phyloP scores from a whole-genome alignment of 352 stramenopile species.

The Pythium guiyangense region DNA sequence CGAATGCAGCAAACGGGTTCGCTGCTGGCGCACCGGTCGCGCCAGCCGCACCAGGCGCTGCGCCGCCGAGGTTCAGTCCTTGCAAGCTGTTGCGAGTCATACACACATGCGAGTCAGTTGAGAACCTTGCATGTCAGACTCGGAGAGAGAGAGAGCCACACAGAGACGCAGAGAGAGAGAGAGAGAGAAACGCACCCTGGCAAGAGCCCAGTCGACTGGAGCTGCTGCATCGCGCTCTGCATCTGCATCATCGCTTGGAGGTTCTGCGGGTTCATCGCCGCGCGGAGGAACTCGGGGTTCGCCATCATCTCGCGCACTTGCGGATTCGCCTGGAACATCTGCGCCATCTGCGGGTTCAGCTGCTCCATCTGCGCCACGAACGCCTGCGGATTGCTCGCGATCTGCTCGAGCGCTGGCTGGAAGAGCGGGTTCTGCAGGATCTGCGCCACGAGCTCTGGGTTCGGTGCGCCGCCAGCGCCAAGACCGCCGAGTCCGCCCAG shows the following conservation, averaged over 20 bases:
- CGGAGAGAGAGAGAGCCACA: too few species aligned
- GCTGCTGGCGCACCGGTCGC: slow-evolving; percentile 15
- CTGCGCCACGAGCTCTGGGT: slow-evolving; percentile 74
- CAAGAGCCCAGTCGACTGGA: slow-evolving; percentile 64
- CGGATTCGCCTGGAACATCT: slow-evolving; percentile 85
- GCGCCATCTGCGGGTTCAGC: slow-evolving; percentile 88
- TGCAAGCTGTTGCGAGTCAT: slow-evolving; percentile 56
- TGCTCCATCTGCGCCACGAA: slow-evolving; percentile 85
- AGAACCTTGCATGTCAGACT: too few species aligned
- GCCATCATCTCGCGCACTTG: slow-evolving; percentile 88
- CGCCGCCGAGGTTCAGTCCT: slow-evolving; percentile 36
- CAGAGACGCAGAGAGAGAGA: too few species aligned
- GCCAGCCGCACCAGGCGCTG: slow-evolving; percentile 2
- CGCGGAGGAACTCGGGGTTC: slow-evolving; percentile 81
- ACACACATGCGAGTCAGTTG: not conserved
- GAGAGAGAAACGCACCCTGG: slow-evolving; percentile 38
- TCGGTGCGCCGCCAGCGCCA: slow-evolving; percentile 23
- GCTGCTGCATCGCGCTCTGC: slow-evolving; percentile 84
- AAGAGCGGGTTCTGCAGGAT: slow-evolving; percentile 87
- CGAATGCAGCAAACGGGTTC: slow-evolving; percentile 55
- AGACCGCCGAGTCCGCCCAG: slow-evolving; percentile 4
- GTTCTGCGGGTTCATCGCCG: slow-evolving; percentile 89
- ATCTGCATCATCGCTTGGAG: slow-evolving; percentile 91
- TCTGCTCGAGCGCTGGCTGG: slow-evolving; percentile 74
- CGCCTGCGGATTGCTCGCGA: slow-evolving; percentile 73